Evolutionary conservation across 192 early-diverging fungal genomes (phyloP).

Genomic region (Thamnidium elegans): DNA sequence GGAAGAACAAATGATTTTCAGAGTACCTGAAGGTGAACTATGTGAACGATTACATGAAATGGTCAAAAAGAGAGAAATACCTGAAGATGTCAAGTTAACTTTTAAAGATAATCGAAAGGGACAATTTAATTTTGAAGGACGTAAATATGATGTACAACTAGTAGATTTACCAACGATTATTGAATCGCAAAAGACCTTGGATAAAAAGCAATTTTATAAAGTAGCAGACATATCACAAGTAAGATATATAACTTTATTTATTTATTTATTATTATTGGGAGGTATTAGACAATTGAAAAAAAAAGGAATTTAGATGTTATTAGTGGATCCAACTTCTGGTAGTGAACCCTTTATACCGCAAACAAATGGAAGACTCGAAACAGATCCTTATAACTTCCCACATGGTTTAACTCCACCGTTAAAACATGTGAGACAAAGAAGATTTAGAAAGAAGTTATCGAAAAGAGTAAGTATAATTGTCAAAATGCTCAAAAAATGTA

Average conservation of each 20-base stretch:
- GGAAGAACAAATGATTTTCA: slow-evolving; percentile 82
- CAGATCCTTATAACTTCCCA: slow-evolving; percentile 67
- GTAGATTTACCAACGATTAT: slow-evolving; percentile 84
- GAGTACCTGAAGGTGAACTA: slow-evolving; percentile 57
- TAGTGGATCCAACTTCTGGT: slow-evolving; percentile 39
- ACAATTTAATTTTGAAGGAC: slow-evolving; percentile 50
- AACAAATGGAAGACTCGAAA: slow-evolving; percentile 33
- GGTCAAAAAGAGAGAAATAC: slow-evolving; percentile 45
- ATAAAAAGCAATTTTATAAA: slow-evolving; percentile 85
- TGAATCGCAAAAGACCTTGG: slow-evolving; percentile 83
- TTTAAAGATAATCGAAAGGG: slow-evolving; percentile 59
- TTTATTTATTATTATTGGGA: not conserved
- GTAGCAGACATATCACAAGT: slow-evolving; percentile 84
- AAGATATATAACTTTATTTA: slow-evolving; percentile 3
- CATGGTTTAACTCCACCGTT: slow-evolving; percentile 81
- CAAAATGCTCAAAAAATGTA: not conserved
- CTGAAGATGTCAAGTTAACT: slow-evolving; percentile 33
- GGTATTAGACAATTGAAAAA: not conserved
- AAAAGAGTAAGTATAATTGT: slow-evolving; percentile 52
- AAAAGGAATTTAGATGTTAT: slow-evolving; percentile 46
- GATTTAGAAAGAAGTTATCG: slow-evolving; percentile 79
- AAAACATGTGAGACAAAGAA: slow-evolving; percentile 67
- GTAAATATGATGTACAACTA: slow-evolving; percentile 60
- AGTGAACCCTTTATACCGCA: slow-evolving; percentile 20
- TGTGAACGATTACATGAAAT: slow-evolving; percentile 50